A percentile compares a stretch with the other conserved stretches of the same genome.
phyloP scores from a whole-genome alignment of 352 stramenopile genomes.

The Pythium guiyangense region DNA sequence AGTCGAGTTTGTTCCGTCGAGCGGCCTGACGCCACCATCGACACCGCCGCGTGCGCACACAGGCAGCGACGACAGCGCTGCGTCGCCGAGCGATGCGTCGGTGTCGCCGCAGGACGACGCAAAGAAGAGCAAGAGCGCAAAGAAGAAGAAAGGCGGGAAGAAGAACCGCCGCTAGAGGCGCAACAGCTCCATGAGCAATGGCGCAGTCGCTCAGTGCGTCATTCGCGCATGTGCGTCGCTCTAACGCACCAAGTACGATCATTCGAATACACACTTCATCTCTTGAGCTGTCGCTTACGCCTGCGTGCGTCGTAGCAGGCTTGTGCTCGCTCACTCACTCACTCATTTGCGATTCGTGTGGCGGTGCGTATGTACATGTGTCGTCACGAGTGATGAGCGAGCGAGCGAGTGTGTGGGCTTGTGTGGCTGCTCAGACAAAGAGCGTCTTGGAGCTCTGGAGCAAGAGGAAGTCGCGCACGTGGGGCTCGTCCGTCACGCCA shows the following conservation, averaged over 20 bases:
- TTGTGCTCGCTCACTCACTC: too few species aligned
- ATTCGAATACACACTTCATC: background rate
- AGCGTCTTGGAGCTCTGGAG: conserved; percentile 56
- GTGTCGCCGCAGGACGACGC: conserved; percentile 14
- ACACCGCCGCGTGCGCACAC: conserved; percentile 1
- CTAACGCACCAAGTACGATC: too few species aligned
- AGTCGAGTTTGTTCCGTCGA: background rate
- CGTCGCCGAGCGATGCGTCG: conserved; percentile 13
- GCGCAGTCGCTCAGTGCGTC: too few species aligned
- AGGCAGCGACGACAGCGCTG: conserved; percentile 13
- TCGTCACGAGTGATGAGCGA: background rate
- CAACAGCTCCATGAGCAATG: too few species aligned
- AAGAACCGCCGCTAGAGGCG: conserved; percentile 37
- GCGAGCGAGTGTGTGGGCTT: background rate
- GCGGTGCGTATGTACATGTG: background rate
- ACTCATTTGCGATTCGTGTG: too few species aligned
- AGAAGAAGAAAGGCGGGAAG: conserved; percentile 64
- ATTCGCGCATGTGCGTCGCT: too few species aligned
- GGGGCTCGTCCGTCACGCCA: conserved; percentile 43
- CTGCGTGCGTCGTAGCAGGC: too few species aligned
- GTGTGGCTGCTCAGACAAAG: conserved; percentile 30
- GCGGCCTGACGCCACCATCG: background rate
- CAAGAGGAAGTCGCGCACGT: conserved; percentile 58
- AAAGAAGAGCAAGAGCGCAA: conserved; percentile 47
- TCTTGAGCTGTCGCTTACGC: conserved; percentile 4